Conservation (phyloP, 176 grass and related monocot genomes). For the Lolium multiflorum region DNA sequence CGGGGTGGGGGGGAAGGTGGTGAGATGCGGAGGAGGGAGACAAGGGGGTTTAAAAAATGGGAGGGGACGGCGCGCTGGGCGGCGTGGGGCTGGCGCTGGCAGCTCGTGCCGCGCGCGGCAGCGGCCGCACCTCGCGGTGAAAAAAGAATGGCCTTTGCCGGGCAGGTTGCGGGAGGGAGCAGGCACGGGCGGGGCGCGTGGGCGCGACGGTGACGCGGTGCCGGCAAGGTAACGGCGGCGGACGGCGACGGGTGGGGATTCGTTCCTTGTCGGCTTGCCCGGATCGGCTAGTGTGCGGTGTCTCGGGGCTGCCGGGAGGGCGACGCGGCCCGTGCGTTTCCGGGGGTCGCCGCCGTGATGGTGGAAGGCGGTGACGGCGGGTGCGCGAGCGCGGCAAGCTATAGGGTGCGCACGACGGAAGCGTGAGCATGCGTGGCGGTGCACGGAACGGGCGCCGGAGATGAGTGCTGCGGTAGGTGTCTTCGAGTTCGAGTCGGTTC, state of each 20-base stretch:
- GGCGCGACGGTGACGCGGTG: background rate
- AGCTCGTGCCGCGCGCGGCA: slow-evolving; percentile 14
- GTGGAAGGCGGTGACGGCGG: background rate
- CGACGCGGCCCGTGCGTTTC: background rate
- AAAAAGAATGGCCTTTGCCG: background rate
- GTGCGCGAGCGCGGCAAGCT: background rate
- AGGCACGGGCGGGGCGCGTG: slow-evolving; percentile 14
- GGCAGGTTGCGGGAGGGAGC: background rate
- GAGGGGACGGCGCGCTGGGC: background rate
- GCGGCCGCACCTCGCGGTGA: slow-evolving; percentile 24
- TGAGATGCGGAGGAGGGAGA: slow-evolving; percentile 34
- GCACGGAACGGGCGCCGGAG: slow-evolving; percentile 23
- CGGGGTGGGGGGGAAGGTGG: background rate
- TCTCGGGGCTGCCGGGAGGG: background rate
- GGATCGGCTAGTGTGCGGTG: background rate
- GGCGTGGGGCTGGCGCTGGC: slow-evolving; percentile 28
- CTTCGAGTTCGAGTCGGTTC: slow-evolving; percentile 6
- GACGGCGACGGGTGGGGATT: background rate
- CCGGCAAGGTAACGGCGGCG: slow-evolving; percentile 2
- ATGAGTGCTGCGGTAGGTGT: background rate
- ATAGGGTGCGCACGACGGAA: background rate
- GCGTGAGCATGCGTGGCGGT: slow-evolving; percentile 18
- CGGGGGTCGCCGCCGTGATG: background rate
- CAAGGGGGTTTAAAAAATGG: slow-evolving; percentile 46
- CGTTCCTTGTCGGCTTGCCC: background rate